A percentile compares a stretch with the other conserved stretches of the same genome.
Conservation (phyloP, 2,329 filamentous ascomycete genomes). For the Eutypella sp. region DNA sequence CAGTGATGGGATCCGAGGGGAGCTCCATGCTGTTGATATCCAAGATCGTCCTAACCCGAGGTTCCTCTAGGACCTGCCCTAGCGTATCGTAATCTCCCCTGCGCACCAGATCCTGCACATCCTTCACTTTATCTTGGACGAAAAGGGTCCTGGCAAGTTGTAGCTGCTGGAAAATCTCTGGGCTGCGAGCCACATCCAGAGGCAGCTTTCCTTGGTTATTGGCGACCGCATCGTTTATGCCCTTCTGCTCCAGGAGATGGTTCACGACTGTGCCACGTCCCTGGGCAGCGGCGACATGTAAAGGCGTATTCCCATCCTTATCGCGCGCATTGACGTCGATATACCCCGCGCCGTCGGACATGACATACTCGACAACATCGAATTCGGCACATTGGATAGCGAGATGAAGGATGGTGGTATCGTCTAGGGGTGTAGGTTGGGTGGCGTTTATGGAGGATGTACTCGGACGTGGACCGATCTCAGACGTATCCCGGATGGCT, state of each 20-base stretch:
- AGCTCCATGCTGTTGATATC: conserved; percentile 93
- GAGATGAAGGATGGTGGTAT: conserved; percentile 86
- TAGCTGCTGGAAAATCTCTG: conserved; percentile 92
- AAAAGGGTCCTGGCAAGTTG: conserved; percentile 88
- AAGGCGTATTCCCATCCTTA: conserved; percentile 87
- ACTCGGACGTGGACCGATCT: conserved; percentile 50
- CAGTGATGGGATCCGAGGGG: conserved; percentile 71
- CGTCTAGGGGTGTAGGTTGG: conserved; percentile 53
- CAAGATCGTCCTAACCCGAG: conserved; percentile 76
- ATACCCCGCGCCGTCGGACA: conserved; percentile 63
- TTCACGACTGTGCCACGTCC: conserved; percentile 77
- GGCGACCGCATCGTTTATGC: conserved; percentile 80
- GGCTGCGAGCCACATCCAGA: conserved; percentile 82
- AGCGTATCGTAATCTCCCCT: conserved; percentile 71
- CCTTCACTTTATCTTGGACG: conserved; percentile 77
- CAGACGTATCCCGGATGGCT: conserved; percentile 65
- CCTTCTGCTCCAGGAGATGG: conserved; percentile 73
- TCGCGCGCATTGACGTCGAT: conserved; percentile 87
- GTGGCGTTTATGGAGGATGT: conserved; percentile 47
- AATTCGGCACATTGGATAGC: conserved; percentile 94
- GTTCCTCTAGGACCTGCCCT: conserved; percentile 76
- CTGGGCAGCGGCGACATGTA: conserved; percentile 81
- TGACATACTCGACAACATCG: conserved; percentile 88
- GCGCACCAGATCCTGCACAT: conserved; percentile 75
- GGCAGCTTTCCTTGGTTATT: conserved; percentile 83